Conservation (phyloP, 2,329 filamentous ascomycete species). For the Aspergillus sp. region DNA sequence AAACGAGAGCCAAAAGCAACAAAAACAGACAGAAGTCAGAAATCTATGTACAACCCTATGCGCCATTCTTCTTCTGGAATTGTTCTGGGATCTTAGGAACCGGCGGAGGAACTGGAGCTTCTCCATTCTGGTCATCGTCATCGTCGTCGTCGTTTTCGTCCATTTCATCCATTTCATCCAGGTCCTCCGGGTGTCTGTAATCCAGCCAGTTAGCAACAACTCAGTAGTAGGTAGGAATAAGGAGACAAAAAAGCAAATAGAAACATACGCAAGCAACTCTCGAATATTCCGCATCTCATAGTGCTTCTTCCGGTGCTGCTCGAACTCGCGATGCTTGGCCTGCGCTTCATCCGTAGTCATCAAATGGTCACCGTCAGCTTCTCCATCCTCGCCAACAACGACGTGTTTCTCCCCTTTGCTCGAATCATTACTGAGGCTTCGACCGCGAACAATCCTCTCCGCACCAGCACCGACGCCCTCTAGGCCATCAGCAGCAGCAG, state of each 20-base stretch:
- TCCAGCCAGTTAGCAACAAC: slow-evolving; percentile 5
- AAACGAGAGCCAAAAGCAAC: background rate
- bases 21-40: background rate
- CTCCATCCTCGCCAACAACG: slow-evolving; percentile 55
- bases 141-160: slow-evolving; percentile 41
- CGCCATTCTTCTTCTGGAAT: slow-evolving; percentile 15
- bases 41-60: slow-evolving; percentile 7
- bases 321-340: slow-evolving; percentile 88
- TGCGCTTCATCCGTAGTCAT: slow-evolving; percentile 62
- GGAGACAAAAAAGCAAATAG: slow-evolving; percentile 60
- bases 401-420: slow-evolving; percentile 62
- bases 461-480: slow-evolving; percentile 20
- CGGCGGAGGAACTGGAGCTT: slow-evolving; percentile 16
- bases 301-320: slow-evolving; percentile 86
- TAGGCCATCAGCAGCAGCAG: slow-evolving; percentile 24
- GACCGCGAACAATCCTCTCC: slow-evolving; percentile 37
- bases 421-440: slow-evolving; percentile 34
- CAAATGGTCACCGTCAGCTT: slow-evolving; percentile 37
- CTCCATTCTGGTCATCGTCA: slow-evolving; percentile 2
- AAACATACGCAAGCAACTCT: slow-evolving; percentile 63
- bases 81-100: slow-evolving; percentile 27
- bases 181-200: slow-evolving; percentile 53
- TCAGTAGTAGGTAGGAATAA: background rate
- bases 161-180: slow-evolving; percentile 55
- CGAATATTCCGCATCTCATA: slow-evolving; percentile 98